These are phyloP conservation scores for Fusarium sororula DNA, from an alignment of 2,329 filamentous ascomycete genomes.

Conservation along the genomic window DNA sequence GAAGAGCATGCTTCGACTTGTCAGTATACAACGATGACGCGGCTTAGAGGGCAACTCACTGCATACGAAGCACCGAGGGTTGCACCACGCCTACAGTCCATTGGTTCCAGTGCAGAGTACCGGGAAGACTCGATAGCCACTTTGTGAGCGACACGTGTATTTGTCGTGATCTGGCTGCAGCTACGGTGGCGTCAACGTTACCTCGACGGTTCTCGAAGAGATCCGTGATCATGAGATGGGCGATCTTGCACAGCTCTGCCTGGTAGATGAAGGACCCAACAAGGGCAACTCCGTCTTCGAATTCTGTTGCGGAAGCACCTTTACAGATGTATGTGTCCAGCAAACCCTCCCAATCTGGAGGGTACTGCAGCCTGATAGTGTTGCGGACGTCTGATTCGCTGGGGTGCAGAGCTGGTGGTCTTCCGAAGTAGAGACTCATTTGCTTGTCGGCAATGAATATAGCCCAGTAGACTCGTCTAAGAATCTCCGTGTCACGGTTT, in stretches of 20 bases:
- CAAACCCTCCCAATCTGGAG: slow-evolving; percentile 57
- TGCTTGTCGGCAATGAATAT: slow-evolving; percentile 61
- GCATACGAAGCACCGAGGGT: slow-evolving; percentile 57
- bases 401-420: slow-evolving; percentile 59
- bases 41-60: slow-evolving; percentile 44
- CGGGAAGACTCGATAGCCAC: slow-evolving; percentile 57
- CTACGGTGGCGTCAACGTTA: slow-evolving; percentile 51
- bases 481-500: slow-evolving; percentile 55
- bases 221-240: slow-evolving; percentile 60
- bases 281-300: slow-evolving; percentile 56
- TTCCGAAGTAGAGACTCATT: slow-evolving; percentile 60
- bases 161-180: slow-evolving; percentile 54
- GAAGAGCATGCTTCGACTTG: slow-evolving; percentile 52
- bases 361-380: slow-evolving; percentile 59
- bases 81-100: slow-evolving; percentile 59
- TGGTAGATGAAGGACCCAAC: slow-evolving; percentile 58
- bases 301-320: slow-evolving; percentile 54
- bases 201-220: slow-evolving; percentile 58
- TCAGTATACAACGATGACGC: slow-evolving; percentile 21
- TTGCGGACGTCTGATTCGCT: slow-evolving; percentile 60
- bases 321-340: slow-evolving; percentile 59
- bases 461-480: slow-evolving; percentile 60
- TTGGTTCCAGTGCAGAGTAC: slow-evolving; percentile 60
- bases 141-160: slow-evolving; percentile 58
- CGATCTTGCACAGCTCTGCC: slow-evolving; percentile 58